Percentiles rank a stretch among this genome's conserved stretches.
Conservation (phyloP, 2,329 filamentous ascomycete genomes). For the Dactylellina leptospora region DNA sequence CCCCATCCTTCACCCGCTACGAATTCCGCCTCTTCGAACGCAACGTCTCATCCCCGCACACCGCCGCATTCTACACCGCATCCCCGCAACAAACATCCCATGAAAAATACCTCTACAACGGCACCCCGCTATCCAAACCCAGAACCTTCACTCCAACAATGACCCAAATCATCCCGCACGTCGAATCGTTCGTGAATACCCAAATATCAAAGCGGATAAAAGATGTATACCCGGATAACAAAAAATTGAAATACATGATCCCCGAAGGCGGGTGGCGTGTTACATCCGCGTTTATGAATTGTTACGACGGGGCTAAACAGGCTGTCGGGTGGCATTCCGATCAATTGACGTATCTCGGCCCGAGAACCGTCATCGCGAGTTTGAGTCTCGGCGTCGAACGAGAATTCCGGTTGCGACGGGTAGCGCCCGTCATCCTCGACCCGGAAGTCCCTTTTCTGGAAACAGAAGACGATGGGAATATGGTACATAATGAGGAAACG, state of each 20-base stretch:
- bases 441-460: constrained; percentile 14
- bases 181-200: constrained; percentile 78
- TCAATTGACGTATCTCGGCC: constrained; percentile 92
- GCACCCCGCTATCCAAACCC: constrained; percentile 69
- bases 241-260: constrained; percentile 81
- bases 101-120: constrained; percentile 78
- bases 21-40: constrained; percentile 89
- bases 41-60: constrained; percentile 84
- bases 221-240: constrained; percentile 72
- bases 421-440: constrained; percentile 69
- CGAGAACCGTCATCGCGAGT: constrained; percentile 85
- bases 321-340: constrained; percentile 93
- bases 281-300: constrained; percentile 94
- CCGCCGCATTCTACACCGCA: constrained; percentile 79
- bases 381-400: constrained; percentile 90
- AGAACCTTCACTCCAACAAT: constrained; percentile 83
- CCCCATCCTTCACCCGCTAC: constrained; percentile 68
- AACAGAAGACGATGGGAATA: neutral
- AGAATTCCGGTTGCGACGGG: constrained; percentile 85
- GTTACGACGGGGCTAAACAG: constrained; percentile 82
- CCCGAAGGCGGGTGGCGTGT: constrained; percentile 74
- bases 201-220: constrained; percentile 78
- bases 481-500: neutral
- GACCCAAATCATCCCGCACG: constrained; percentile 72
- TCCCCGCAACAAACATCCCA: no score